Percentiles rank a stretch among this genome's conserved stretches.
phyloP scores from a whole-genome alignment of 768 basidiomycete genomes.

The Pisolithus microcarpus region DNA sequence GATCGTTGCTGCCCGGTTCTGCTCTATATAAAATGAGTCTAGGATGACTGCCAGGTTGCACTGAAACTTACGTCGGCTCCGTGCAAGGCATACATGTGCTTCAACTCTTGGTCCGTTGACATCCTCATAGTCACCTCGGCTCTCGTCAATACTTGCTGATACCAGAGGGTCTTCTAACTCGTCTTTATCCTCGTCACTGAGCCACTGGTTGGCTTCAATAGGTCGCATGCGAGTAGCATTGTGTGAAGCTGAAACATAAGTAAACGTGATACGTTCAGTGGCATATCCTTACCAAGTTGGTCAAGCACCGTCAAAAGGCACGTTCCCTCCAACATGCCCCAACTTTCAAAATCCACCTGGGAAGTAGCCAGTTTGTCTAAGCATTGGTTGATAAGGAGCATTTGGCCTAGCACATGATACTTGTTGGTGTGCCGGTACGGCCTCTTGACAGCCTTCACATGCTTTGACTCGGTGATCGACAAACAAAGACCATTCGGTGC shows the following conservation, averaged over 20 bases:
- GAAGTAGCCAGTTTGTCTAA: slow-evolving; percentile 23
- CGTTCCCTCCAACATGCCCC: slow-evolving; percentile 7
- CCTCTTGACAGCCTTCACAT: slow-evolving; percentile 31
- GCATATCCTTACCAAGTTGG: background rate
- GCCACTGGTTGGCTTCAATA: too few relatives aligned
- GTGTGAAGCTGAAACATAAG: background rate
- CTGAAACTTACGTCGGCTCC: background rate
- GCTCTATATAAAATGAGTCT: background rate
- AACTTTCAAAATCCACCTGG: slow-evolving; percentile 4
- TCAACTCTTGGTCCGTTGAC: too few relatives aligned
- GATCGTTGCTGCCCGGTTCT: background rate
- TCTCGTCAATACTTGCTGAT: too few relatives aligned
- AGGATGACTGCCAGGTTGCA: background rate
- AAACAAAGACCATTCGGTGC: slow-evolving; percentile 31
- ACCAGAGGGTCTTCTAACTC: too few relatives aligned
- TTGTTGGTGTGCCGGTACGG: slow-evolving; percentile 25
- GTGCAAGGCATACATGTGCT: background rate
- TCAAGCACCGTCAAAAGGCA: background rate
- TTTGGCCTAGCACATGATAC: slow-evolving; percentile 21
- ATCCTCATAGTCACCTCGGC: too few relatives aligned
- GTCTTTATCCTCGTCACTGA: too few relatives aligned
- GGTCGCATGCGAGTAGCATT: too few relatives aligned
- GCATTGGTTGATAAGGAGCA: slow-evolving; percentile 23
- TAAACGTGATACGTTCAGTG: background rate
- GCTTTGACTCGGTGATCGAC: slow-evolving; percentile 30